Conservation (phyloP, 1,139 yeast genomes). For the Taphrina populina region DNA sequence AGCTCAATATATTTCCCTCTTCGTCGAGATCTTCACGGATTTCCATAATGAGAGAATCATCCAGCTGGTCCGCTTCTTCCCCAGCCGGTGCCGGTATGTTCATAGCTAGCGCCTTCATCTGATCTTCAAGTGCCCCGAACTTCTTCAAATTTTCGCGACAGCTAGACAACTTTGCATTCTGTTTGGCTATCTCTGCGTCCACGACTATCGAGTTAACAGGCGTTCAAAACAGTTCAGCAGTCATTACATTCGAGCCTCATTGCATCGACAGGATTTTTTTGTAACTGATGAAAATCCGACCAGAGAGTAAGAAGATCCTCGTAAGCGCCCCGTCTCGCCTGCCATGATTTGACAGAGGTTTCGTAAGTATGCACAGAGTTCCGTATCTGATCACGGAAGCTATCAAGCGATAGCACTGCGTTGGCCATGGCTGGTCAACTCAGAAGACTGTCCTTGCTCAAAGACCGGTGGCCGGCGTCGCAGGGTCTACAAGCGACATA, state of each 20-base stretch:
- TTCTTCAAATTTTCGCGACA: slow-evolving; percentile 11
- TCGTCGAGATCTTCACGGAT: slow-evolving; percentile 31
- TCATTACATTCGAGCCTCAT: slow-evolving; percentile 18
- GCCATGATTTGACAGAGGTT: slow-evolving; percentile 7
- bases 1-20: slow-evolving; percentile 7
- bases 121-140: slow-evolving; percentile 16
- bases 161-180: background rate
- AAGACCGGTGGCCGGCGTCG: no score
- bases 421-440: no score
- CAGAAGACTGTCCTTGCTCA: no score
- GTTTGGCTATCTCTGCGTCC: slow-evolving; percentile 4
- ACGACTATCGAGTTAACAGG: slow-evolving; percentile 8
- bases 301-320: slow-evolving; percentile 2
- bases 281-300: slow-evolving; percentile 11
- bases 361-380: slow-evolving; percentile 2
- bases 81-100: background rate
- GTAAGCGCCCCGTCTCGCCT: background rate
- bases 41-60: slow-evolving; percentile 13
- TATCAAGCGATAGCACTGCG: slow-evolving; percentile 1
- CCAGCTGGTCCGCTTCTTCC: background rate
- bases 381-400: slow-evolving; percentile 8
- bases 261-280: slow-evolving; percentile 20
- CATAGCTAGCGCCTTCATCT: slow-evolving; percentile 14
- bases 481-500: no score
- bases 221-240: background rate